Base-by-base conservation (phyloP, 2,329 filamentous ascomycete species). In the Tolypocladium pustulatum region DNA sequence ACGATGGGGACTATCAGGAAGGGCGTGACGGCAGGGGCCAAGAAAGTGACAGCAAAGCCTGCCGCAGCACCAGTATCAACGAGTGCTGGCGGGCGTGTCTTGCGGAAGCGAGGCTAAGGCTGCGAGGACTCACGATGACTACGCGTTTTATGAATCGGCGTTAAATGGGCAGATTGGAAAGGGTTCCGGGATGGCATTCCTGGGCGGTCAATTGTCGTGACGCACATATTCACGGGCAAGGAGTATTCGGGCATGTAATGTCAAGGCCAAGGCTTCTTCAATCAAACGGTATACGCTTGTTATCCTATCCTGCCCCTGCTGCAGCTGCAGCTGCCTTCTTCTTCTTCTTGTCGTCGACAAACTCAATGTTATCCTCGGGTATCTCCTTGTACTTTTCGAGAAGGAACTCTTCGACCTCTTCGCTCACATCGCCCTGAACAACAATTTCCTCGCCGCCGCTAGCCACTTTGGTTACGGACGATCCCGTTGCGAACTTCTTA, bases 401-500 rank as follows among this genome's bases (percentile, higher is more conserved):
- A 69, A 99, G 75, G 77, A 93, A 97, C 71, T 97, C 94, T 69
- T 90, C 84, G 63, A 99, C 87, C 76, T 99, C 94, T 67, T 94
- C 90, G 72, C 91, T 96, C 62, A 99, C 86, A 76, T 99, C 94
- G 38, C 94, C 94, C 76, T 99, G 94, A 25, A 99, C 91, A 5
- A 96, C 95, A 71, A 99, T 97, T 76, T 97, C 94, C 75, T 99
- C 94, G 22, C 89, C 89, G 27, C 90, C 91, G 58, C 85, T 86
- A 0, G 91, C 83, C 1, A 89, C 83, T 77, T 97, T 96, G 10
- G 93, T 97, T 52, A 99, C 94, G 52, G 88, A 92, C 20, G 87
- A 88, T 0, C 94, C 94, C 12, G 94, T 97, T 36, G 94, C 94
- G 70, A 99, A 97, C 76, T 97, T 97, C 83, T 97, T 99, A 62